phyloP scores from a whole-genome alignment of 345 rosid genomes.

The Leavenworthia alabamica region DNA sequence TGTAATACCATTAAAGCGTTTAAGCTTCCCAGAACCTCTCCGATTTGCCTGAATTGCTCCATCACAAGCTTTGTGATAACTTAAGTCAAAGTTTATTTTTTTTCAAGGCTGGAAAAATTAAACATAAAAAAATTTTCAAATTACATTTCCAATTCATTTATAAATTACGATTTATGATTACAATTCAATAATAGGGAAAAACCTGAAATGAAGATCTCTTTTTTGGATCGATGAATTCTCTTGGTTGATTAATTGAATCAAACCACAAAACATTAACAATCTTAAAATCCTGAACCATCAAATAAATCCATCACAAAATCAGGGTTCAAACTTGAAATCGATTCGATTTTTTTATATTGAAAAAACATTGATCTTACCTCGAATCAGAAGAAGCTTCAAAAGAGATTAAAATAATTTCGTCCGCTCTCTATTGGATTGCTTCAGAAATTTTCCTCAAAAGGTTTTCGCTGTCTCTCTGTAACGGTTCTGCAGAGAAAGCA shows the following conservation, averaged over 20 bases:
- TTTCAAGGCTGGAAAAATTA: background rate
- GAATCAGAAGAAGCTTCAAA: slow-evolving; percentile 19
- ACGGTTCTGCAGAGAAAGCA: slow-evolving; percentile 22
- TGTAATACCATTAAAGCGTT: slow-evolving; percentile 79
- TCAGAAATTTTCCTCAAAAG: background rate
- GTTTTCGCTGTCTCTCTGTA: slow-evolving; percentile 26
- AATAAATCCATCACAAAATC: slow-evolving; percentile 17
- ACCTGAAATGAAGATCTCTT: slow-evolving; percentile 27
- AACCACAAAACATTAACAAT: slow-evolving; percentile 17
- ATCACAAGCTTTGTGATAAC: slow-evolving; percentile 23
- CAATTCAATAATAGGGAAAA: background rate
- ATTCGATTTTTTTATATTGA: background rate
- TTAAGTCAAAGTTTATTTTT: background rate
- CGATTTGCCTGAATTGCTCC: slow-evolving; percentile 87
- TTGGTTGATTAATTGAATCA: slow-evolving; percentile 7
- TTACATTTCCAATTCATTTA: background rate
- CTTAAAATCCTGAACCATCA: slow-evolving; percentile 7
- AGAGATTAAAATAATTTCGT: background rate
- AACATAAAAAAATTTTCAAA: background rate
- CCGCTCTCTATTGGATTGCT: background rate
- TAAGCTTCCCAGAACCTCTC: slow-evolving; percentile 87
- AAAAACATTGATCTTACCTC: background rate
- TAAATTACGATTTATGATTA: background rate
- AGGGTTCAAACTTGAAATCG: background rate
- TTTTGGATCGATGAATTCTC: background rate